phyloP scores from a whole-genome alignment of 2,329 filamentous ascomycete species.

The Penicillium hesseltinei region DNA sequence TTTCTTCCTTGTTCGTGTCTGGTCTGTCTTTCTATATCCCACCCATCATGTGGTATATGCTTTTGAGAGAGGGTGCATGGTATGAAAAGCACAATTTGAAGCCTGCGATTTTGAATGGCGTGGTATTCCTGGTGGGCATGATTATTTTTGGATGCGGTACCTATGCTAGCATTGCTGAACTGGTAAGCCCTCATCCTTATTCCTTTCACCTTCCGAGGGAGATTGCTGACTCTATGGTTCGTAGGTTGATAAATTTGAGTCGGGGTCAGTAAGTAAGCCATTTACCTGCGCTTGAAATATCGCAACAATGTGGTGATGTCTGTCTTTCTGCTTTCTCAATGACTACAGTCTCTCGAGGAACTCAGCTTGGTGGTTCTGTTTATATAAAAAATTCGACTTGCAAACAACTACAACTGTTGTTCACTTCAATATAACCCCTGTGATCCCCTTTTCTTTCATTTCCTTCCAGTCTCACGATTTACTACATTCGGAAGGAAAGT shows the following conservation, averaged over 20 bases:
- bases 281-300: constrained; percentile 5
- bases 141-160: constrained; percentile 17
- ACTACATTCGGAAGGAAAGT: neutral
- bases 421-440: neutral
- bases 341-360: neutral
- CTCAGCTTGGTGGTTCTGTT: neutral
- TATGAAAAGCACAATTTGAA: constrained; percentile 8
- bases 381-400: neutral
- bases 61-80: constrained; percentile 6
- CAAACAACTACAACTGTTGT: neutral
- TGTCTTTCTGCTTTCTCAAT: neutral
- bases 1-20: constrained; percentile 8
- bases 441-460: neutral
- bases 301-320: neutral
- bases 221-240: neutral
- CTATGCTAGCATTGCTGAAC: constrained; percentile 16
- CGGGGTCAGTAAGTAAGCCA: constrained; percentile 7
- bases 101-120: constrained; percentile 7
- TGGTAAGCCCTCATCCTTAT: constrained; percentile 3
- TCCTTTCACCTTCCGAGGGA: neutral
- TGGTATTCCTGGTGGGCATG: constrained; percentile 16
- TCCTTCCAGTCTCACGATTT: neutral
- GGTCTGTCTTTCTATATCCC: constrained; percentile 9
- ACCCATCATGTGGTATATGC: constrained; percentile 10
- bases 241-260: constrained; percentile 1